phyloP scores from a whole-genome alignment of 331 rosid species.

The Pyrus hybrid region DNA sequence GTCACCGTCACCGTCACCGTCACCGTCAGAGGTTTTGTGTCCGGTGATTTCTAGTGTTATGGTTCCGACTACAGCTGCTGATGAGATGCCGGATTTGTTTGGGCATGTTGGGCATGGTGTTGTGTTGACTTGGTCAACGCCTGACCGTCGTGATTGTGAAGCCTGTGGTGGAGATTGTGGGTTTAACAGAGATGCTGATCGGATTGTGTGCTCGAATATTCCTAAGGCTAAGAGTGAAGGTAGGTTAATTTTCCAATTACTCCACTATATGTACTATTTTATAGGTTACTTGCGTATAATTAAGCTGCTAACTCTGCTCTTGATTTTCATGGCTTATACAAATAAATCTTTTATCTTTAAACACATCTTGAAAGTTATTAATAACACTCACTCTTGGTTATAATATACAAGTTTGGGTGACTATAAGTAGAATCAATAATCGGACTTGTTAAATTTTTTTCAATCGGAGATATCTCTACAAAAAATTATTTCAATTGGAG shows the following conservation, averaged over 20 bases:
- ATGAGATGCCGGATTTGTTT: conserved; percentile 12
- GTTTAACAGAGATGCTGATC: neutral
- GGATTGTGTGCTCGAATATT: conserved; percentile 11
- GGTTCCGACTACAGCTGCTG: neutral
- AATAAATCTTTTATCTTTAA: too few relatives aligned
- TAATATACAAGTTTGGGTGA: too few relatives aligned
- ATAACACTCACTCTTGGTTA: too few relatives aligned
- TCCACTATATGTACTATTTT: neutral
- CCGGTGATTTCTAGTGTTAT: conserved; percentile 7
- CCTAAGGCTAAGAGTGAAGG: neutral
- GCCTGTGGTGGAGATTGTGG: conserved; percentile 18
- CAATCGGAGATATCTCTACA: too few relatives aligned
- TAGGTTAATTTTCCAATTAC: neutral
- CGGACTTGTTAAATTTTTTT: too few relatives aligned
- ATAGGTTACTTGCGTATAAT: too few relatives aligned
- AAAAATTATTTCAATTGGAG: too few relatives aligned
- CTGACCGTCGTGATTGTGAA: conserved; percentile 22
- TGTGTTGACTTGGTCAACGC: conserved; percentile 26
- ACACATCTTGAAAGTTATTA: too few relatives aligned
- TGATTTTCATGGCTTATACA: too few relatives aligned
- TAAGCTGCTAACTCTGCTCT: too few relatives aligned
- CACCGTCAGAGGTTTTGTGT: neutral
- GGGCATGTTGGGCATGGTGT: neutral
- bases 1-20: neutral
- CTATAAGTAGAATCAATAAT: too few relatives aligned